Conservation (phyloP, 2,329 filamentous ascomycete genomes). For the Trichoderma aggressivum region DNA sequence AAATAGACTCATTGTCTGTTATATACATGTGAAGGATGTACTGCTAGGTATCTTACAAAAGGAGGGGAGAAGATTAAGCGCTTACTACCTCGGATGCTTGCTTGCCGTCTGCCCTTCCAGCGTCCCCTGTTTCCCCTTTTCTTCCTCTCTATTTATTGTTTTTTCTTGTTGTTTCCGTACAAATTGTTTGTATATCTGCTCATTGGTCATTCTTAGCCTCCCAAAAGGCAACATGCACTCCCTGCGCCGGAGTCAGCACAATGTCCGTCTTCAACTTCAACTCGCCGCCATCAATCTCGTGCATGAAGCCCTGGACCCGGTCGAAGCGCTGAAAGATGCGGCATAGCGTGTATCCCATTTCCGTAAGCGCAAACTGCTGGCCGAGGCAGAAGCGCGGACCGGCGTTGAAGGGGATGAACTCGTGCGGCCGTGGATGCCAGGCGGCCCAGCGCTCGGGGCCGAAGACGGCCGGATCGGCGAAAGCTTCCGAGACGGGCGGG, state of each 20-base stretch:
- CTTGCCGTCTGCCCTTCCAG: neutral
- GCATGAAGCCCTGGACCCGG: slow-evolving; percentile 56
- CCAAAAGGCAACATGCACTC: slow-evolving; percentile 57
- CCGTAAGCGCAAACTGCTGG: slow-evolving; percentile 76
- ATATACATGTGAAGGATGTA: neutral
- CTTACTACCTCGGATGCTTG: neutral
- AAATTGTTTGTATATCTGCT: neutral
- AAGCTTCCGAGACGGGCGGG: slow-evolving; percentile 45
- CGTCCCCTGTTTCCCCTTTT: neutral
- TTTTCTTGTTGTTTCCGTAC: neutral
- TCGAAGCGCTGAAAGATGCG: slow-evolving; percentile 71
- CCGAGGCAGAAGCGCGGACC: slow-evolving; percentile 71
- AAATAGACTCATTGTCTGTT: neutral
- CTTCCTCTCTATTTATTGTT: neutral
- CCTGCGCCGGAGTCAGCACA: slow-evolving; percentile 56
- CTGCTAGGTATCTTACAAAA: neutral
- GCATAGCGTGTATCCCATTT: slow-evolving; percentile 70
- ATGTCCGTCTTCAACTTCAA: slow-evolving; percentile 58
- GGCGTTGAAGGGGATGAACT: slow-evolving; percentile 72
- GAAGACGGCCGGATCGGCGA: slow-evolving; percentile 49
- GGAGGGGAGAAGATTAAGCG: neutral
- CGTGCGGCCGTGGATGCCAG: slow-evolving; percentile 63
- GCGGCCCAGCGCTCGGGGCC: slow-evolving; percentile 63
- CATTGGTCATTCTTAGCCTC: slow-evolving; percentile 35
- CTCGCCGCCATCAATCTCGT: slow-evolving; percentile 49